Percentiles rank a stretch among this genome's conserved stretches.
These are phyloP conservation scores for Fonsecaea monophora DNA, from an alignment of 2,329 filamentous ascomycete genomes.

Conservation along the genomic window DNA sequence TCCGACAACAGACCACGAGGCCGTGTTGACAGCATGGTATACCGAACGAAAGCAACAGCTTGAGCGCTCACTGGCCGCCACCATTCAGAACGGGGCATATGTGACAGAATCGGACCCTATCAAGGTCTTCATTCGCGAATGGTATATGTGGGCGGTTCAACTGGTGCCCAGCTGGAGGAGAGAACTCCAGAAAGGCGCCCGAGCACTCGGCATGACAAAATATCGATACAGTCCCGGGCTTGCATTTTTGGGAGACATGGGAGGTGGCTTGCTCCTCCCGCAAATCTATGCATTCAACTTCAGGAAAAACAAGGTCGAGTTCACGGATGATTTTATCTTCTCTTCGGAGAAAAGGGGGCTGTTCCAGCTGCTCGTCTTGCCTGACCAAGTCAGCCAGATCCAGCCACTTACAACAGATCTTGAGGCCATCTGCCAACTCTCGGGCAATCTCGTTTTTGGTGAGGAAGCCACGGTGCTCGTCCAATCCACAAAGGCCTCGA, in stretches of 20 bases:
- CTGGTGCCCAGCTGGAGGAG: slow-evolving; percentile 44
- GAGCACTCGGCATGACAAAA: slow-evolving; percentile 44
- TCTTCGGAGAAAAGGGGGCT: slow-evolving; percentile 39
- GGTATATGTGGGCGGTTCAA: slow-evolving; percentile 45
- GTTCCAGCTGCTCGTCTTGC: slow-evolving; percentile 46
- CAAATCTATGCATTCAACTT: slow-evolving; percentile 45
- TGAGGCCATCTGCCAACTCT: slow-evolving; percentile 20
- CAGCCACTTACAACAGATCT: slow-evolving; percentile 20
- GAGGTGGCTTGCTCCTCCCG: slow-evolving; percentile 45
- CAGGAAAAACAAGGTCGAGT: slow-evolving; percentile 34
- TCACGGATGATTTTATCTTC: slow-evolving; percentile 48
- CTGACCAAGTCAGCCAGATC: slow-evolving; percentile 30
- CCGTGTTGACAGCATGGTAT: slow-evolving; percentile 45
- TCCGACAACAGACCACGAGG: slow-evolving; percentile 37
- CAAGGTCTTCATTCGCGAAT: slow-evolving; percentile 45
- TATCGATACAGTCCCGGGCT: slow-evolving; percentile 44
- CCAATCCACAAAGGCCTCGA: slow-evolving; percentile 21
- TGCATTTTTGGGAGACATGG: slow-evolving; percentile 44
- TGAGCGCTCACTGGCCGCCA: slow-evolving; percentile 45
- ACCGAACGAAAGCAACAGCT: slow-evolving; percentile 50
- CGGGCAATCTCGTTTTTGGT: slow-evolving; percentile 17
- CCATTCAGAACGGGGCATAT: slow-evolving; percentile 46
- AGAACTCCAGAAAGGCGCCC: slow-evolving; percentile 43
- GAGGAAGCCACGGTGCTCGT: slow-evolving; percentile 34
- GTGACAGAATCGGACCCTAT: slow-evolving; percentile 44